A percentile compares a stretch with the other conserved stretches of the same genome.
Conservation (phyloP, 345 rosid species). For the Lagerstroemia speciosa region DNA sequence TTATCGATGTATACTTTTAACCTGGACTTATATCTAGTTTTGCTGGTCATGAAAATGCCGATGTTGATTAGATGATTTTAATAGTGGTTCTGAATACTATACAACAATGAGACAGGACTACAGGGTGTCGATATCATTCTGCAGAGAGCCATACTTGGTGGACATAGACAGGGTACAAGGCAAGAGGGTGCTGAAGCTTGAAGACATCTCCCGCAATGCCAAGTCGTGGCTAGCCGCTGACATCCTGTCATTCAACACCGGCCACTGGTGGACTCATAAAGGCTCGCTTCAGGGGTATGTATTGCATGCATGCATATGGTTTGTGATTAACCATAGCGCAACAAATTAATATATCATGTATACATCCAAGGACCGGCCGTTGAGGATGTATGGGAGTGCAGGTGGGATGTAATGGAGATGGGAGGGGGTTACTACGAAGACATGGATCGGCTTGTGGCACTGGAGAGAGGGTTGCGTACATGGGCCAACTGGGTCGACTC, state of each 20-base stretch:
- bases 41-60: too few species aligned
- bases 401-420: conserved; percentile 84
- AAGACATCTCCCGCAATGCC: conserved; percentile 57
- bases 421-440: conserved; percentile 55
- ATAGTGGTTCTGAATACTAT: too few species aligned
- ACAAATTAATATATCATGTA: too few species aligned
- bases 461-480: conserved; percentile 61
- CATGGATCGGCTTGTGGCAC: conserved; percentile 67
- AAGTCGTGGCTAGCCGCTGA: conserved; percentile 60
- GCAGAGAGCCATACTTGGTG: conserved; percentile 72
- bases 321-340: too few species aligned
- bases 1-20: too few species aligned
- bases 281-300: conserved; percentile 65
- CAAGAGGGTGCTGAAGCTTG: conserved; percentile 56
- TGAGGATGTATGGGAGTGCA: conserved; percentile 13
- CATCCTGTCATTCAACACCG: conserved; percentile 77
- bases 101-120: conserved; percentile 73
- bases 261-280: conserved; percentile 91
- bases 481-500: conserved; percentile 78
- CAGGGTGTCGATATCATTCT: conserved; percentile 51
- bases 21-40: too few species aligned
- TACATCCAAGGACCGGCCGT: too few species aligned
- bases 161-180: conserved; percentile 67
- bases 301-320: too few species aligned
- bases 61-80: too few species aligned